Base-by-base conservation (phyloP, 495 filamentous ascomycete genomes). In the Aspergillus taichungensis region DNA sequence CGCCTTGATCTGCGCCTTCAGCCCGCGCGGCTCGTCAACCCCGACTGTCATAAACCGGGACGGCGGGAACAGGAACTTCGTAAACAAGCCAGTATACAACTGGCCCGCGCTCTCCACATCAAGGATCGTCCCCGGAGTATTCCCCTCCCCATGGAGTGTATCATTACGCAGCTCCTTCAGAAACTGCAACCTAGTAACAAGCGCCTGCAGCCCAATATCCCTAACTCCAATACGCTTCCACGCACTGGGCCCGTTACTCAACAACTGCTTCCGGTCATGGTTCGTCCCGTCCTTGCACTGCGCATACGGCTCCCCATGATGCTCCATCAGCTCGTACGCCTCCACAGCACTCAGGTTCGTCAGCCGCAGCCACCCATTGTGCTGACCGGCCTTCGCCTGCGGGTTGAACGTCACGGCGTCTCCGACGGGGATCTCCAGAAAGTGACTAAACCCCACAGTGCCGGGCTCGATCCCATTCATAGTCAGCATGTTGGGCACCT, bases 401-500 rank as follows among this genome's bases (percentile, higher is more conserved):
- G 61, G 51, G 3, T 43, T 52, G 37, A 65, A 70, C 30, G 75
- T 68, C 24, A 80, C 55, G 6, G 75, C 68, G 56, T 88, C 85
- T 10, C 80, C 76, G 14, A 83, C 74, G 0, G 76, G 68, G 12
- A 85, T 63, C 59, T 89, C 83, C 13, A 89, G 67, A 12, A 82
- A 87, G 40, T 85, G 78, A 46, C 80, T 75, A 53, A 81, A 87
- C n/a, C 85, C 86, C 18, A 88, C 62, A 30, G 83, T 83, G 5
- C 86, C 86, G 34, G 79, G 78, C 55, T 91, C 86, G 34, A 77
- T 65, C 24, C 36, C 84, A 45, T 82, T 79, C 62, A 78, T 80
- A 54, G 80, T 82, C 36, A 88, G 69, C 85, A 89, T 91, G 59
- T 76, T 85, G 6, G 86, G 85, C 3, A 75, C 63, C 51, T 78